Evolutionary conservation across 192 early-diverging fungal genomes (phyloP), one percentile per base, ranked within the genome.

Genomic region (Thamnidium elegans): DNA sequence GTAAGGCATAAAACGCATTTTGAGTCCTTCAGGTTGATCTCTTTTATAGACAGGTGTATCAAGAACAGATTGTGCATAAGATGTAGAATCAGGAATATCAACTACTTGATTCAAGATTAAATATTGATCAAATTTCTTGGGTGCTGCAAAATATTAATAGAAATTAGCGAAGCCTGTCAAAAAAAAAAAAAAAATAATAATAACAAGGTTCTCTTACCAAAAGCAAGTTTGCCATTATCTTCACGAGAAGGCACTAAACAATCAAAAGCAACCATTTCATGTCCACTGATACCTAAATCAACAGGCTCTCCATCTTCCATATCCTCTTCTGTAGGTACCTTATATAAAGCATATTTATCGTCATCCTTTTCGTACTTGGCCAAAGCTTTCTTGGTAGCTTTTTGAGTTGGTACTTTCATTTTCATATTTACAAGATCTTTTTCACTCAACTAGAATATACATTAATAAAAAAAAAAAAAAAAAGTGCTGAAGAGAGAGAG

Each of bases 1-100:
- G 30, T 72, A 63, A 45, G 79, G 70, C 53, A 77, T 69, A 51
- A 82, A 82, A 15, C 78, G 71, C 74, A 76, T 76, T 48, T 79
- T 69, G 19, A 82, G 60, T 46, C 81, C 81, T 34, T 74, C 72
- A 14, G 81, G 81, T 13, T 82, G 81, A 26, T 67, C 61, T 64
- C 81, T 63, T 39, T 76, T 73, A 43, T 69, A 58, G 43, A 74
- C 54, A 1, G 81, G 78, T 50, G 58, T 65, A 20, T 67, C 55
- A 17, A 69, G 55, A 52, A 82, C 79, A 47, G 77, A 67, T 26
- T 82, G 66, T 53, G 76, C 81, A 8, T 66, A 48, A 15, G 50
- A 15, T 21, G 56, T 62, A 11, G 63, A 36, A 36, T 73, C 69
- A 20, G 76, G 76, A 50, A 78, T 54, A 21, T 63, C 65, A 8